Conservation (phyloP, 305 asterid genomes). For the Stenogyne calaminthoides region DNA sequence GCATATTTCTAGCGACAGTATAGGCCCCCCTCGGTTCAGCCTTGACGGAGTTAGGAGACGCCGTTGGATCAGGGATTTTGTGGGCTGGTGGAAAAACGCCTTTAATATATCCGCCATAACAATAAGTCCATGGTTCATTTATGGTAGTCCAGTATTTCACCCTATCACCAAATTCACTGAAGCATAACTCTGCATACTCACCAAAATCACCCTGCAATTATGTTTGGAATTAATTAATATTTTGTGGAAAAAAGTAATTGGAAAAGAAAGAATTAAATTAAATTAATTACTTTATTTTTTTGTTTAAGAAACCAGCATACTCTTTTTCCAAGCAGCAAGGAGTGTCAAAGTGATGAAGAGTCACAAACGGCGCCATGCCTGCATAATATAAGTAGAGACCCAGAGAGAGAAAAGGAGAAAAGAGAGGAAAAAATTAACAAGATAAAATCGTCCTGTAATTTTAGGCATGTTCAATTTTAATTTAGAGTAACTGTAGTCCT, state of each 20-base stretch:
- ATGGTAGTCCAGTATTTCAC: slow-evolving; percentile 45
- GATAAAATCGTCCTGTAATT: too few species aligned
- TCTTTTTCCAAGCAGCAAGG: slow-evolving; percentile 21
- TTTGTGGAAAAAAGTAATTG: background rate
- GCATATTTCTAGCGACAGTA: slow-evolving; percentile 3
- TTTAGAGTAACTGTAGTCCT: too few species aligned
- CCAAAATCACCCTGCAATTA: slow-evolving; percentile 33
- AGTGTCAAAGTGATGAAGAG: slow-evolving; percentile 23
- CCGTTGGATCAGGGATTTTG: background rate
- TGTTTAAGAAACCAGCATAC: slow-evolving; percentile 28
- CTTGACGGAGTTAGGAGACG: background rate
- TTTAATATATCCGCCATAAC: slow-evolving; percentile 9
- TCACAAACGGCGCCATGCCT: slow-evolving; percentile 26
- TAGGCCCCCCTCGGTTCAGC: slow-evolving; percentile 10
- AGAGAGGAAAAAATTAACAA: too few species aligned
- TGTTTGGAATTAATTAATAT: too few species aligned
- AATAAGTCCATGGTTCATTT: slow-evolving; percentile 40
- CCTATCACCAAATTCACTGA: slow-evolving; percentile 44
- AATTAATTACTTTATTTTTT: slow-evolving; percentile 1
- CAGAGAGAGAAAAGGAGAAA: too few species aligned
- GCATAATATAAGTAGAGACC: background rate
- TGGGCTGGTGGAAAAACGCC: slow-evolving; percentile 13
- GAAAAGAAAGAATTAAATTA: background rate
- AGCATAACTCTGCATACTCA: slow-evolving; percentile 40
- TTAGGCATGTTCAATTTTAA: too few species aligned